A percentile compares a stretch with the other conserved stretches of the same genome.
Conservation (phyloP, 441 rosid genomes). For the Aleurites moluccanus region DNA sequence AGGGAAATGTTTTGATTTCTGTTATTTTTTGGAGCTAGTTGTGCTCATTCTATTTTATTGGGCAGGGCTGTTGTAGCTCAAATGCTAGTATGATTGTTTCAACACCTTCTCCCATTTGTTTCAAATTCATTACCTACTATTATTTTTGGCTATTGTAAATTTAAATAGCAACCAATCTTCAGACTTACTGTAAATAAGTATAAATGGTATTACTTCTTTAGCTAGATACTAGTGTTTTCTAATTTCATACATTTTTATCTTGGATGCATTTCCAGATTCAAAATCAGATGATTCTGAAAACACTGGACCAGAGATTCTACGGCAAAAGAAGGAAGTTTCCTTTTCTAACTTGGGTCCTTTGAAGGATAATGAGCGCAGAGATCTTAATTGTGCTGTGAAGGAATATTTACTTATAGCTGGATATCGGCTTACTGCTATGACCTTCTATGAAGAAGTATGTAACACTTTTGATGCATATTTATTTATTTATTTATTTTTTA, state of each 20-base stretch:
- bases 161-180: neutral
- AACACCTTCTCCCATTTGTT: neutral
- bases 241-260: constrained; percentile 16
- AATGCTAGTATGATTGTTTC: neutral
- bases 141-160: neutral
- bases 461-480: neutral
- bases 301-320: constrained; percentile 48
- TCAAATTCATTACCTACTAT: neutral
- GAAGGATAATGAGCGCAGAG: constrained; percentile 78
- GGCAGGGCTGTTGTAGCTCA: constrained; percentile 2
- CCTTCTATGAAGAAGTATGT: constrained; percentile 91
- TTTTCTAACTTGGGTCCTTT: constrained; percentile 76
- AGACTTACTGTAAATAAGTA: neutral
- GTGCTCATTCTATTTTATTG: neutral
- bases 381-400: constrained; percentile 91
- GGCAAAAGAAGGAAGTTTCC: constrained; percentile 56
- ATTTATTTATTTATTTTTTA: neutral
- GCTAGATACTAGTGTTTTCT: constrained; percentile 1
- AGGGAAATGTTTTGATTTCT: neutral
- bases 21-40: neutral
- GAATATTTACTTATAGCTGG: constrained; percentile 95
- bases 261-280: constrained; percentile 50
- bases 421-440: constrained; percentile 94
- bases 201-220: neutral
- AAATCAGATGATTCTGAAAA: constrained; percentile 37